Base-by-base conservation (phyloP, 345 rosid genomes). In the Kandelia obovata region DNA sequence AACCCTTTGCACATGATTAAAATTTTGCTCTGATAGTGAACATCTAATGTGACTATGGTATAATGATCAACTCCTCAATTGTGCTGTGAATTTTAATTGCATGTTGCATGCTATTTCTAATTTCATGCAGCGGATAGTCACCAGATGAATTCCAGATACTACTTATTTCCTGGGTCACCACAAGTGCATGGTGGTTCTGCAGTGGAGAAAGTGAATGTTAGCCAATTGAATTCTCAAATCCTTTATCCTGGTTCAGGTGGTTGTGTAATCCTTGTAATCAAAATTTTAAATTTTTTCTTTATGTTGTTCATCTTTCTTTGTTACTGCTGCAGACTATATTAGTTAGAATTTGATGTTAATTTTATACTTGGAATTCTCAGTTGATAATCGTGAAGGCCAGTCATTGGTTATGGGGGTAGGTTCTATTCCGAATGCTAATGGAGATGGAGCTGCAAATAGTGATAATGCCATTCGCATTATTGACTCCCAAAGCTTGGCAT, bases 81-180 rank as follows among this genome's bases (percentile, higher is more conserved):
- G n/a, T 73, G 64, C 26, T 37, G 35, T 70, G 5, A 53, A 39
- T 53, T 53, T 71, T 53, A 37, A 46, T 62, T 34, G 56, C 65
- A 61, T 74, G 75, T 70, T 66, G 23, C 71, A 37, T 69, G 73
- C 71, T 49, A 62, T 71, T 72, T 78, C 68, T 75, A 43, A 62
- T 70, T 73, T 78, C 68, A 75, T 73, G 83, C 85, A 87, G 96
- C 79, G 68, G 96, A 88, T 73, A 83, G 87, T 78, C 88, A 81
- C 70, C 96, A 83, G 70, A 71, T 76, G 74, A 83, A 80, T 75
- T 81, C 87, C 43, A 65, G 78, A 46, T 69, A 74, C 58, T 75
- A 65, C 67, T 65, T 79, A 67, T 75, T 70, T 75, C 62, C 67
- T 67, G 76, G 79, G 70, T 68, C 78, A 25, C 64, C 76, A 51